phyloP scores from a whole-genome alignment of 148 eudicot genomes.

The Amaranthus cruentus region DNA sequence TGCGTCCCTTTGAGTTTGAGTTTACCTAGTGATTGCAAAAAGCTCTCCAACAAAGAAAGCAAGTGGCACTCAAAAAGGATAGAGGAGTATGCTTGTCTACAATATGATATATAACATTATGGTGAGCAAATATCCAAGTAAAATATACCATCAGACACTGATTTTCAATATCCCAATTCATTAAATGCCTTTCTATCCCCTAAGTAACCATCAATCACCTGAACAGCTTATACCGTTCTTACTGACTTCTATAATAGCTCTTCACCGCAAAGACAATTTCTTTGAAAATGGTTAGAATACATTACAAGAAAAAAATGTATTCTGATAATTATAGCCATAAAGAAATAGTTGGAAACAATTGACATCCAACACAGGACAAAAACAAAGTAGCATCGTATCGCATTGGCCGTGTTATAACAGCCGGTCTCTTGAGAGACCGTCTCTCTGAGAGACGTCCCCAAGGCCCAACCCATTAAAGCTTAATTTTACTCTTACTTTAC shows the following conservation, averaged over 20 bases:
- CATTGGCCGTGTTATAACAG: no score
- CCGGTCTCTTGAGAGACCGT: no score
- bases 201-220: not conserved
- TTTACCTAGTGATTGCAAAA: no score
- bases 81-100: not conserved
- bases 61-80: no score
- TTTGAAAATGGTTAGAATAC: not conserved
- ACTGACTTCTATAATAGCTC: not conserved
- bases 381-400: no score
- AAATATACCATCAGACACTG: not conserved
- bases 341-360: not conserved
- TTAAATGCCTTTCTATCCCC: not conserved
- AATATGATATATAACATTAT: not conserved
- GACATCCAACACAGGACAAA: not conserved
- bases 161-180: not conserved
- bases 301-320: not conserved
- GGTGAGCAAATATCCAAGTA: not conserved
- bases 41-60: no score
- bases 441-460: no score
- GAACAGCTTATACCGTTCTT: not conserved
- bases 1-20: no score
- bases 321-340: not conserved
- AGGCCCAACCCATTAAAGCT: no score
- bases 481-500: no score
- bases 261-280: not conserved